phyloP scores from a whole-genome alignment of 352 stramenopile species.

The Phytophthora gonapodyides region DNA sequence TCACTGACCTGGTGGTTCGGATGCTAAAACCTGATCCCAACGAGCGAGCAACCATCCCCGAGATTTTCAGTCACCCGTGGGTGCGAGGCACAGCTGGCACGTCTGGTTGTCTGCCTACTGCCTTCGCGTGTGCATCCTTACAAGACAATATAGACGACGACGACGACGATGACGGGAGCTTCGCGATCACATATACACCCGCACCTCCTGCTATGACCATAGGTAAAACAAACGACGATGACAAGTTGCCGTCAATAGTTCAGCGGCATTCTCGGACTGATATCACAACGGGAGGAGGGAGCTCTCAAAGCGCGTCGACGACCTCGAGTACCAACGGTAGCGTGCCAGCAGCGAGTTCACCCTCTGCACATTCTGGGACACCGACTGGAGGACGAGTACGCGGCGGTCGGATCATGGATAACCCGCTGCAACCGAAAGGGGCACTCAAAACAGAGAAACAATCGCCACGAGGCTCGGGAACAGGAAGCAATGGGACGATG shows the following conservation, averaged over 20 bases:
- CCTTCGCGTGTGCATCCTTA: conserved; percentile 26
- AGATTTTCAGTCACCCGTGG: conserved; percentile 89
- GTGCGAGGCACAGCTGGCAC: conserved; percentile 50
- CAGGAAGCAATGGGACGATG: conserved; percentile 31
- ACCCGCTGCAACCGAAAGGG: conserved; percentile 48
- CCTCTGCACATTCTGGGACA: conserved; percentile 28
- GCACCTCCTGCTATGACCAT: conserved; percentile 29
- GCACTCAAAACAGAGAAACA: conserved; percentile 48
- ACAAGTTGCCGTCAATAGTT: conserved; percentile 68
- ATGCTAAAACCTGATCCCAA: conserved; percentile 86
- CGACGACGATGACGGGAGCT: conserved; percentile 54
- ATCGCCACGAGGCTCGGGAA: conserved; percentile 39
- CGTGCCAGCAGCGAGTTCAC: conserved; percentile 7
- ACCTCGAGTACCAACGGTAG: conserved; percentile 8
- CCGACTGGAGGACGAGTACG: conserved; percentile 39
- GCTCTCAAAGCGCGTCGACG: conserved; percentile 2
- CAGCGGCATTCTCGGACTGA: conserved; percentile 49
- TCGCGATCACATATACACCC: conserved; percentile 56
- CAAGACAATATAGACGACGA: conserved; percentile 37
- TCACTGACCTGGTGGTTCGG: conserved; percentile 71
- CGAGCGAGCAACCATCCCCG: conserved; percentile 78
- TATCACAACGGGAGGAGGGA: conserved; percentile 20
- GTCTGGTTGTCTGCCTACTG: conserved; percentile 36
- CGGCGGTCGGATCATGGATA: conserved; percentile 54
- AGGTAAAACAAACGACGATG: conserved; percentile 41